Percentiles rank a stretch among this genome's conserved stretches.
phyloP scores from a whole-genome alignment of 2,329 filamentous ascomycete genomes.

The Fonsecaea pedrosoi region DNA sequence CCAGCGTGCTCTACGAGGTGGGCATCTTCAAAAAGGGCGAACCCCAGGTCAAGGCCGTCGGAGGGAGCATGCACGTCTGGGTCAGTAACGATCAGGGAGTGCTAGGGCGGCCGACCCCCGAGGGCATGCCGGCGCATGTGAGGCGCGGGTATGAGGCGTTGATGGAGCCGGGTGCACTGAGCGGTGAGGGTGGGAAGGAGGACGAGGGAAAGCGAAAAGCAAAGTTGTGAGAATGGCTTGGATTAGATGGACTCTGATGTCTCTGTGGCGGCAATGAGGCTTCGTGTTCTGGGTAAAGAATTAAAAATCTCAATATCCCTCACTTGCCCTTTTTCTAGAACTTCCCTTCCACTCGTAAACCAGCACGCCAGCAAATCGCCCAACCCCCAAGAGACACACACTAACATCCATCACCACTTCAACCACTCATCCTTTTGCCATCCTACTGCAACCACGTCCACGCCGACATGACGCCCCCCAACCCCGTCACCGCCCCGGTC shows the following conservation, averaged over 20 bases:
- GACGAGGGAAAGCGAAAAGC: conserved; percentile 3
- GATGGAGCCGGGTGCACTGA: conserved; percentile 7
- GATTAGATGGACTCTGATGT: no score
- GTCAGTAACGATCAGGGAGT: conserved; percentile 68
- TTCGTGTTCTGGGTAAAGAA: no score
- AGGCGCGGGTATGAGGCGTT: conserved; percentile 25
- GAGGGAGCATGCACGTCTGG: conserved; percentile 86
- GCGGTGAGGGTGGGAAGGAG: neutral
- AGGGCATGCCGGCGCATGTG: conserved; percentile 64
- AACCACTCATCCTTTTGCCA: neutral
- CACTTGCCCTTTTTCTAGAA: no score
- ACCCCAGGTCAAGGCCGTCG: conserved; percentile 80
- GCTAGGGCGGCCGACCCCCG: conserved; percentile 62
- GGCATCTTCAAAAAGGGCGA: conserved; percentile 80
- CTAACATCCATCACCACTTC: no score
- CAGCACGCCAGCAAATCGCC: no score
- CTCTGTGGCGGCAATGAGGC: no score
- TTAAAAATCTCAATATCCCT: no score
- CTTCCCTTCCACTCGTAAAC: neutral
- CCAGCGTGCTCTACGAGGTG: conserved; percentile 88
- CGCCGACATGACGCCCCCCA: conserved; percentile 38
- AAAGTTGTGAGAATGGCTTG: neutral
- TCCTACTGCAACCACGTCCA: conserved; percentile 27
- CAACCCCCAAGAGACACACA: no score
- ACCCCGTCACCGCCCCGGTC: conserved; percentile 35